Evolutionary conservation across 2,329 filamentous ascomycete species (phyloP).

Genomic region (Aspergillus sp.): DNA sequence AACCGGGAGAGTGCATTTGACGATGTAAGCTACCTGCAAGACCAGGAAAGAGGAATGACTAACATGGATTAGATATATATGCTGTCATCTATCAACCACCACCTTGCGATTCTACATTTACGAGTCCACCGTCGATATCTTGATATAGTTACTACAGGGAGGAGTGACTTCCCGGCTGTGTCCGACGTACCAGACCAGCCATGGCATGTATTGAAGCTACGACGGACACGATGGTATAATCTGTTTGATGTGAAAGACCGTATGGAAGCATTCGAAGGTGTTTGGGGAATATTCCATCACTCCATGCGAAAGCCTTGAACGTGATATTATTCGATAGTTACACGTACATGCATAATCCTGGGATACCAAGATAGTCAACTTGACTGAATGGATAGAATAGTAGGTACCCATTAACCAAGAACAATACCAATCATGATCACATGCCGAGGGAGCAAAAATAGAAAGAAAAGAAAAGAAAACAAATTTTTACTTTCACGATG

Average conservation of each 20-base stretch:
- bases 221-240: constrained; percentile 57
- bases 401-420: no score
- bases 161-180: constrained; percentile 19
- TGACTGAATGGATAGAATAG: no score
- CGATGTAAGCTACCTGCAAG: constrained; percentile 43
- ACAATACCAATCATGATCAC: no score
- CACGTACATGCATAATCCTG: no score
- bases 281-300: constrained; percentile 57
- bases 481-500: no score
- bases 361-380: no score
- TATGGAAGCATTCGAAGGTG: constrained; percentile 49
- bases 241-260: constrained; percentile 52
- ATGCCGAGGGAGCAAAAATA: no score
- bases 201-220: constrained; percentile 51
- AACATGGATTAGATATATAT: constrained; percentile 50
- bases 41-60: background rate
- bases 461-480: no score
- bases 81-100: constrained; percentile 59
- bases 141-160: constrained; percentile 48
- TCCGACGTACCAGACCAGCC: constrained; percentile 24
- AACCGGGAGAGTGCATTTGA: constrained; percentile 43
- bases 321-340: no score
- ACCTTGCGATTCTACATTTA: constrained; percentile 56
- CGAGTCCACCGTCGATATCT: constrained; percentile 54
- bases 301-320: constrained; percentile 34